These are phyloP conservation scores for Skeletonema potamos DNA, from an alignment of 108 stramenopile genomes.

Conservation along the genomic window DNA sequence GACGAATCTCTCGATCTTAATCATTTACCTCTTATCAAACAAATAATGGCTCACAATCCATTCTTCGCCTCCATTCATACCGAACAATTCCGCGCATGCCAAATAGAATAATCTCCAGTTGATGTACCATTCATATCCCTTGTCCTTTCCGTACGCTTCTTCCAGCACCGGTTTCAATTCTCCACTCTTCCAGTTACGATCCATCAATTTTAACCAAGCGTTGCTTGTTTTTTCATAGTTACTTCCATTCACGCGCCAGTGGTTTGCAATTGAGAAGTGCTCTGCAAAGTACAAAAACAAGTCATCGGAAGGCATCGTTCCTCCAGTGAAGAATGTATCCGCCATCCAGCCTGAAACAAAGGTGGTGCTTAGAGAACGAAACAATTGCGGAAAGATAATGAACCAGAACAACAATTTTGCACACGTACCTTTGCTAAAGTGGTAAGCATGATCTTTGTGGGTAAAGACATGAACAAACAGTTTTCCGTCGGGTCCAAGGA, in stretches of 20 bases:
- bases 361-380: neutral
- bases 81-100: constrained; percentile 95
- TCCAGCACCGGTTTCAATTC: constrained; percentile 61
- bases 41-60: constrained; percentile 90
- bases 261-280: constrained; percentile 52
- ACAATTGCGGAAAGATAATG: neutral
- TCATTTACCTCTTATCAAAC: constrained; percentile 56
- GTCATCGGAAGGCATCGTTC: constrained; percentile 93
- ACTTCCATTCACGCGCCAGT: constrained; percentile 93
- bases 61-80: constrained; percentile 81
- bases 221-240: constrained; percentile 92
- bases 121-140: constrained; percentile 79
- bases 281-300: constrained; percentile 90
- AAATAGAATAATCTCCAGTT: constrained; percentile 97
- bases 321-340: constrained; percentile 82
- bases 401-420: neutral
- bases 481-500: constrained; percentile 79
- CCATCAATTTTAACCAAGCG: constrained; percentile 89
- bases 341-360: constrained; percentile 88
- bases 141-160: constrained; percentile 82
- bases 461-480: constrained; percentile 96
- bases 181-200: constrained; percentile 75
- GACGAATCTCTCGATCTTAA: neutral
- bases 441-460: constrained; percentile 86
- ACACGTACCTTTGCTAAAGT: constrained; percentile 68